Conservation (phyloP, 345 rosid genomes). For the Boechera divaricarpa region DNA sequence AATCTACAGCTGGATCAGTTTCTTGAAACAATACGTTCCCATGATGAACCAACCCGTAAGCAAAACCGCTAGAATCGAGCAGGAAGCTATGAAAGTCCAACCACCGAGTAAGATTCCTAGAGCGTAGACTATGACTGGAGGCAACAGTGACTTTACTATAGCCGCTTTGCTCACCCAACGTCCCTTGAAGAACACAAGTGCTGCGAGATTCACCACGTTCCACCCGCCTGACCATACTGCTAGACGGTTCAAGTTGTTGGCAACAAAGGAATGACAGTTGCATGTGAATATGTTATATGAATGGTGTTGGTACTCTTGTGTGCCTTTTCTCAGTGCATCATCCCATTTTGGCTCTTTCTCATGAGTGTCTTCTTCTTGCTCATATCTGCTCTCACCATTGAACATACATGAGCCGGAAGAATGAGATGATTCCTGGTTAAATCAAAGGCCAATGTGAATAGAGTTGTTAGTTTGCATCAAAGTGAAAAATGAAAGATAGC, state of each 20-base stretch:
- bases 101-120: conserved; percentile 74
- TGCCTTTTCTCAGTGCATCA: conserved; percentile 68
- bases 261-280: conserved; percentile 97
- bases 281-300: conserved; percentile 85
- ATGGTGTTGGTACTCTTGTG: conserved; percentile 82
- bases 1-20: conserved; percentile 68
- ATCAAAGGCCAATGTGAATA: conserved; percentile 7
- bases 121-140: conserved; percentile 54
- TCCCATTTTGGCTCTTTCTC: conserved; percentile 69
- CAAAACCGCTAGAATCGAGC: conserved; percentile 60
- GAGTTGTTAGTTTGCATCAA: conserved; percentile 6
- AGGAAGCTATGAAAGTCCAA: conserved; percentile 54
- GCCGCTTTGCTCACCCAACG: conserved; percentile 76
- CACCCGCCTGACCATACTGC: conserved; percentile 73
- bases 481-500: background rate
- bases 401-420: conserved; percentile 43
- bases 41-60: conserved; percentile 83
- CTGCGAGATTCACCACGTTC: conserved; percentile 88
- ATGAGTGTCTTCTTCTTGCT: conserved; percentile 39
- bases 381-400: conserved; percentile 46
- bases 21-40: conserved; percentile 78
- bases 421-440: conserved; percentile 51
- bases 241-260: conserved; percentile 84
- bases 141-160: conserved; percentile 59
- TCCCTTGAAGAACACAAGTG: conserved; percentile 71